Evolutionary conservation across 331 rosid genomes (phyloP).

Genomic region (Rosa hybrid): DNA sequence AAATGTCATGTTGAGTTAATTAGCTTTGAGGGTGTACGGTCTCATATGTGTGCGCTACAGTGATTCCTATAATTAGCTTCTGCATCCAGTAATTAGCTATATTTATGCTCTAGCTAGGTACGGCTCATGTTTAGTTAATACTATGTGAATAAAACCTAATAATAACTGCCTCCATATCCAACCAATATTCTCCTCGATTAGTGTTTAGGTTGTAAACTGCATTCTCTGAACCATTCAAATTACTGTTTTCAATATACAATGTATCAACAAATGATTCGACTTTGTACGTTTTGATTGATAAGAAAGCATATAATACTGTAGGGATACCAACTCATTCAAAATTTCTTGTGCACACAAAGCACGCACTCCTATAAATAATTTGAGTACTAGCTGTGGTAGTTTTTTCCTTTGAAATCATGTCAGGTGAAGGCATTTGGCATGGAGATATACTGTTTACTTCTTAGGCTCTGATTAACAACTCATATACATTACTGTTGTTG

Average conservation of each 20-base stretch:
- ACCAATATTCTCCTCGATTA: neutral
- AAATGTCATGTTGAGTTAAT: constrained; percentile 1
- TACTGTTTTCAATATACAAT: neutral
- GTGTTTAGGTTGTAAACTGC: neutral
- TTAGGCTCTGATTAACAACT: constrained; percentile 84
- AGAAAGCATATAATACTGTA: neutral
- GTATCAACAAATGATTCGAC: neutral
- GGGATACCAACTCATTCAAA: neutral
- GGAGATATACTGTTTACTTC: neutral
- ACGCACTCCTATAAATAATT: neutral
- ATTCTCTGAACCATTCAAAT: neutral
- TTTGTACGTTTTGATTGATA: neutral
- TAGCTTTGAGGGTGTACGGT: neutral
- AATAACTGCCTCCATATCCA: neutral
- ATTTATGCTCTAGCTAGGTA: neutral
- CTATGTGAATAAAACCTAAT: neutral
- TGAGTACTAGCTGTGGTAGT: neutral
- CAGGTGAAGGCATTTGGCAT: neutral
- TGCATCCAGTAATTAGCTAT: neutral
- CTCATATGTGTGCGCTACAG: neutral
- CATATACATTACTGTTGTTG: constrained; percentile 86
- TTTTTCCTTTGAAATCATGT: neutral
- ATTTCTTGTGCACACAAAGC: neutral
- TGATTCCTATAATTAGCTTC: neutral
- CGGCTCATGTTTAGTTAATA: neutral